These are phyloP conservation scores for Pseudocercospora fijiensis DNA, from an alignment of 2,329 filamentous ascomycete genomes.

Conservation along the genomic window DNA sequence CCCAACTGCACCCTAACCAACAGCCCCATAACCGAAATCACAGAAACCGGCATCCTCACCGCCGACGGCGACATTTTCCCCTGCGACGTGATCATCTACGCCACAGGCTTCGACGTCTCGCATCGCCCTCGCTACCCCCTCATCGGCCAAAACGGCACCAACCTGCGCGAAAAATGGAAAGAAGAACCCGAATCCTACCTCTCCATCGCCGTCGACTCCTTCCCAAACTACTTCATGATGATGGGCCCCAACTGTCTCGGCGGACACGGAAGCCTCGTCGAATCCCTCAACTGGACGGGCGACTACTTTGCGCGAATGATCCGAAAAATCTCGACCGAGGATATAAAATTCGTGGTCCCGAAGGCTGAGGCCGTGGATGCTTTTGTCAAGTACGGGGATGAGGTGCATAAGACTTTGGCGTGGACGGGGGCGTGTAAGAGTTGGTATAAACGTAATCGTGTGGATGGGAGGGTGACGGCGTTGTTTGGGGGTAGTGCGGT, in stretches of 20 bases:
- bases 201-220: constrained; percentile 25
- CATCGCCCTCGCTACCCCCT: constrained; percentile 33
- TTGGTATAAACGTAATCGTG: constrained; percentile 7
- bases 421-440: constrained; percentile 2
- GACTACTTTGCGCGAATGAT: constrained; percentile 51
- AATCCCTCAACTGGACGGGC: constrained; percentile 19
- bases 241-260: constrained; percentile 21
- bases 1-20: constrained; percentile 47
- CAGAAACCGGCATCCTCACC: constrained; percentile 40
- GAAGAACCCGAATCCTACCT: constrained; percentile 39
- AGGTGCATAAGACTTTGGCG: constrained; percentile 9
- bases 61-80: constrained; percentile 34
- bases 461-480: constrained; percentile 4
- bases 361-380: not conserved
- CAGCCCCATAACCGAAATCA: constrained; percentile 41
- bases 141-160: constrained; percentile 28
- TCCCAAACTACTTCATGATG: constrained; percentile 34
- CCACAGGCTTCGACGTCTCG: constrained; percentile 40
- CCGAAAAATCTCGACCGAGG: constrained; percentile 7
- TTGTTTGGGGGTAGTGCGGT: constrained; percentile 12
- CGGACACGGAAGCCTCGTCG: constrained; percentile 20
- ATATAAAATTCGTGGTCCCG: constrained; percentile 7
- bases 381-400: constrained; percentile 6
- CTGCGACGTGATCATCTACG: constrained; percentile 39
- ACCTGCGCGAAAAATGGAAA: constrained; percentile 41